These are phyloP conservation scores for Baorangia bicolor DNA, from an alignment of 768 basidiomycete species.

Conservation along the genomic window DNA sequence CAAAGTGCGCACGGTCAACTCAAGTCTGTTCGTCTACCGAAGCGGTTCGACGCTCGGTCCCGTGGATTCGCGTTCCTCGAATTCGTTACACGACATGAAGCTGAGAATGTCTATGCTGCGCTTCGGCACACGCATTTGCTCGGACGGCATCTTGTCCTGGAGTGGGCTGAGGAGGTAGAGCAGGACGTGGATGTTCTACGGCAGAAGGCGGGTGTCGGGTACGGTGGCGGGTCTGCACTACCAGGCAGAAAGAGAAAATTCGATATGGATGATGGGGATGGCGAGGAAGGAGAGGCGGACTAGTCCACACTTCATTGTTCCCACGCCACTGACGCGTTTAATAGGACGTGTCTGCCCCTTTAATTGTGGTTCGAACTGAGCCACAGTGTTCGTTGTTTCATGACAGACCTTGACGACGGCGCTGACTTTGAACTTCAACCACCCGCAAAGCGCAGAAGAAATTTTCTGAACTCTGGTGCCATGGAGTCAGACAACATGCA, in stretches of 20 bases:
- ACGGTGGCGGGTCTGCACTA: slow-evolving; percentile 62
- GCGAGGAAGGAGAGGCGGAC: slow-evolving; percentile 31
- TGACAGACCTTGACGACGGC: neutral
- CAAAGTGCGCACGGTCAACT: slow-evolving; percentile 83
- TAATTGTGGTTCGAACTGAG: neutral
- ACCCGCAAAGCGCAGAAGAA: slow-evolving; percentile 6
- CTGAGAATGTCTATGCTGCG: slow-evolving; percentile 82
- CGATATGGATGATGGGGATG: slow-evolving; percentile 45
- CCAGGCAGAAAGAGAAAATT: slow-evolving; percentile 79
- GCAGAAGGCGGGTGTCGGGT: slow-evolving; percentile 78
- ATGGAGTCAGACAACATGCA: neutral
- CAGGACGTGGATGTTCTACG: slow-evolving; percentile 75
- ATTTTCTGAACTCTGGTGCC: neutral
- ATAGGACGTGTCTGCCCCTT: neutral
- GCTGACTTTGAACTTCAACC: neutral
- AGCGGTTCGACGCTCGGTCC: slow-evolving; percentile 83
- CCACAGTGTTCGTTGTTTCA: neutral
- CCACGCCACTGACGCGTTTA: slow-evolving; percentile 5
- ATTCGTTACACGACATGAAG: slow-evolving; percentile 86
- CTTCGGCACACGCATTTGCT: slow-evolving; percentile 94
- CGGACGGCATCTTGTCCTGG: slow-evolving; percentile 89
- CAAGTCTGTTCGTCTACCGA: slow-evolving; percentile 92
- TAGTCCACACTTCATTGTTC: slow-evolving; percentile 2
- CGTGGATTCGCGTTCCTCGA: slow-evolving; percentile 98
- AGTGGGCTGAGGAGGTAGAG: slow-evolving; percentile 88